Evolutionary conservation across 2,329 filamentous ascomycete species (phyloP), one percentile per base, ranked within the genome.

Genomic region (Passalora sequoiae): DNA sequence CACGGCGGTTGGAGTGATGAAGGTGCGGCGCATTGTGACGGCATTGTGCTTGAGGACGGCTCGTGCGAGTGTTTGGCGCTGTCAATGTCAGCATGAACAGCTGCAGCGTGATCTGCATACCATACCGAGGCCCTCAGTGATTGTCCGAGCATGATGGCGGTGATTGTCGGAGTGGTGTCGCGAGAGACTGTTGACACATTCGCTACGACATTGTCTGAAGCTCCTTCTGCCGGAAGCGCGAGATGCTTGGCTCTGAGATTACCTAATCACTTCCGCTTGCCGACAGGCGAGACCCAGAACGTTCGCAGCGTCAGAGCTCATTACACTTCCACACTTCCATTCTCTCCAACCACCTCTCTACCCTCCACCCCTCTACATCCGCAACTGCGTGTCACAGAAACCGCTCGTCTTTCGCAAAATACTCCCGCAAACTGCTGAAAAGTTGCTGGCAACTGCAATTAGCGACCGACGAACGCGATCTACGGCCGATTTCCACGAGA

Each of bases 1-100:
- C 63, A 76, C 69, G 58, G 75, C 72, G 54, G 74, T 73, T 54
- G 79, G 76, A 55, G 75, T 75, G 69, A 81, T 72, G 69, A 83
- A 80, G 64, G 76, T 78, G 64, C 80, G 77, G 67, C 76, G 76
- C 62, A 74, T 68, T 58, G 74, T 64, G 65, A 68, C 66, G 66
- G 69, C 69, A 59, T 66, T 61, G 64, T 76, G 75, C 64, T 75
- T 76, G 63, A 75, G 74, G 67, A 73, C 72, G 61, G 75, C 71
- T 69, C 78, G 77, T 68, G 72, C 71, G 65, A 81, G 66, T 64
- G 77, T 67, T 66, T 77, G 77, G 71, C 77, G 75, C 79, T 82
- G 65, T 24, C 10, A 13, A 27, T 48, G 54, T 63, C 46, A 62
- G 58, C 38, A 17, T 32, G 30, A 38, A 29, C 27, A 31, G 17